Base-by-base conservation (phyloP, 2,329 filamentous ascomycete species). In the Thelonectria olida region DNA sequence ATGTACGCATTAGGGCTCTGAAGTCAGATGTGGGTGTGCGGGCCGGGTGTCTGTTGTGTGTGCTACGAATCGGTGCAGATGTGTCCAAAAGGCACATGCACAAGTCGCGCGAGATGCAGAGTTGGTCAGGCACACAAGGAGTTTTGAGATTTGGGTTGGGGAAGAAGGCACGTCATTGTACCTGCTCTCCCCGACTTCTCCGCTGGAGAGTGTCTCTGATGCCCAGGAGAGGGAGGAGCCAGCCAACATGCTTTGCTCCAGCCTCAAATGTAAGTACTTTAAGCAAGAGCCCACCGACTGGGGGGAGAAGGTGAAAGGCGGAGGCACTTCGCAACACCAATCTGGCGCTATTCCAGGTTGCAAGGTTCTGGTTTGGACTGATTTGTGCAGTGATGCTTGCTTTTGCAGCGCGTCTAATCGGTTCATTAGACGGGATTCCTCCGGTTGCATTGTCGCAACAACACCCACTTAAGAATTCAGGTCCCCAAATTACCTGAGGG, bases 1-100 rank as follows among this genome's bases (percentile, higher is more conserved):
- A 68, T 66, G 65, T 65, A 68, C 45, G 64, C 56, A 69, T 71
- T 71, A 71, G 68, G 68, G 68, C 68, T 34, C 68, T 63, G 68
- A 52, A 50, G 63, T 71, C 68, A 63, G 67, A 58, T 71, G 68
- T 71, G 68, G 68, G 63, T 68, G 64, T 70, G 68, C 67, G 68
- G 67, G 63, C 63, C 67, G 61, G 59, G 68, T 67, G 65, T 64
- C 41, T 61, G 39, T 38, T 28, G 20, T 39, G 17, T 50, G 50
- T 38, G 36, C 22, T 28, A 60, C 50, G 10, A 41, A 41, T 41
- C 34, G 22, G 41, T 52, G 55, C 31, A 25, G 51, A 45, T 34
- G 51, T 60, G 44, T 50, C 59, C 42, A 31, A 53, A 54, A 38
- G 48, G 51, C 38, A 52, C 57, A 36, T 56, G 58, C 58, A 51